These are phyloP conservation scores for Kodamaea alishanica DNA, from an alignment of 1,139 yeast species.

Conservation along the genomic window DNA sequence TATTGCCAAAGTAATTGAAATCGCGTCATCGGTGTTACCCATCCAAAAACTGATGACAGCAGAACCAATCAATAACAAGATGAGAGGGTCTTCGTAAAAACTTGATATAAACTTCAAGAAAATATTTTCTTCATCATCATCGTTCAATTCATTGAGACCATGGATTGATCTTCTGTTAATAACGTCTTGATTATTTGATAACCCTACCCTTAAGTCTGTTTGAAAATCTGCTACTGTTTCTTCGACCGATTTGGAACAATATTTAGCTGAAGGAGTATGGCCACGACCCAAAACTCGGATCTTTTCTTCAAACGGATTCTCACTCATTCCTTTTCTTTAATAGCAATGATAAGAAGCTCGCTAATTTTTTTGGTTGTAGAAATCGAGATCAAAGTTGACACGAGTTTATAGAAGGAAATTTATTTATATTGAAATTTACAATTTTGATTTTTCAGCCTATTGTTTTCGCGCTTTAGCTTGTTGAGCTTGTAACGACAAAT, in stretches of 20 bases:
- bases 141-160: constrained; percentile 71
- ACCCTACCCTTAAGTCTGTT: constrained; percentile 58
- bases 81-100: constrained; percentile 86
- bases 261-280: constrained; percentile 49
- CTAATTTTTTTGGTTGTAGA: no score
- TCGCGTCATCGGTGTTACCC: constrained; percentile 93
- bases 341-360: no score
- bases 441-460: no score
- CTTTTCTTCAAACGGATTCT: constrained; percentile 29
- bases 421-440: no score
- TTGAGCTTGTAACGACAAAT: no score
- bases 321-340: constrained; percentile 22
- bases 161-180: constrained; percentile 65
- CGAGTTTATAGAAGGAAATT: no score
- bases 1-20: constrained; percentile 84
- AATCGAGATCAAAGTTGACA: no score
- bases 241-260: constrained; percentile 54
- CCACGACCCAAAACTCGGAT: constrained; percentile 19
- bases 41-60: constrained; percentile 79
- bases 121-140: constrained; percentile 74
- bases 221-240: constrained; percentile 60
- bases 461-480: no score
- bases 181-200: constrained; percentile 66
- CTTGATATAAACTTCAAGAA: constrained; percentile 66
- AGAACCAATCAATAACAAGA: constrained; percentile 79